Conservation (phyloP, 257 asterid species). For the Ballota nigra region DNA sequence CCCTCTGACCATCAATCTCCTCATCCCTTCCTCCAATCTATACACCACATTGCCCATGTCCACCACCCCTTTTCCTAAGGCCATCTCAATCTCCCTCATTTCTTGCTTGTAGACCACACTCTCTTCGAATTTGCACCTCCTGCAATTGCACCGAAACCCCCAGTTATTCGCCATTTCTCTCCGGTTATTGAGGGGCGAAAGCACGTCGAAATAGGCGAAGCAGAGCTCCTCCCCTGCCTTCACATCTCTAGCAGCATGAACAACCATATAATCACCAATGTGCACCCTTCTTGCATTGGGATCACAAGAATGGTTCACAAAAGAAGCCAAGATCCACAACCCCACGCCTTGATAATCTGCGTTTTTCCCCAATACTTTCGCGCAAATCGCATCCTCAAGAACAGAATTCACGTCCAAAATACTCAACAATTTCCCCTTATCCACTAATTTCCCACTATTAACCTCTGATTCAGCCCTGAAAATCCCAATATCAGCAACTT, state of each 20-base stretch:
- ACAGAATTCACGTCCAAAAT: constrained; percentile 70
- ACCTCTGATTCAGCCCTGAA: constrained; percentile 49
- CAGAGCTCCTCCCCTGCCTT: constrained; percentile 84
- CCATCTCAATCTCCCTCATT: constrained; percentile 54
- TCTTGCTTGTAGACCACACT: constrained; percentile 43
- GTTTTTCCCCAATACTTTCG: constrained; percentile 59
- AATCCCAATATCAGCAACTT: constrained; percentile 42
- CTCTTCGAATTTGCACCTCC: constrained; percentile 59
- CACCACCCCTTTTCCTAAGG: constrained; percentile 40
- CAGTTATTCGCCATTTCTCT: constrained; percentile 53
- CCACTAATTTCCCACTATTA: constrained; percentile 31
- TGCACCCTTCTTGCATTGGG: constrained; percentile 83
- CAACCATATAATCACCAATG: constrained; percentile 64
- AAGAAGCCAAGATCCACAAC: constrained; percentile 69
- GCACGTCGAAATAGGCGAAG: constrained; percentile 66
- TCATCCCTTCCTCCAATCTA: constrained; percentile 76
- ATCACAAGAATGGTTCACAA: constrained; percentile 77
- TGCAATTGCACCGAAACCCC: constrained; percentile 77
- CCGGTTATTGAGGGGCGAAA: constrained; percentile 39
- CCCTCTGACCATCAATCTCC: constrained; percentile 67
- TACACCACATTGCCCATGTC: constrained; percentile 69
- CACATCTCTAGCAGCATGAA: constrained; percentile 69
- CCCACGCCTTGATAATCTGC: constrained; percentile 72
- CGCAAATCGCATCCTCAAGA: constrained; percentile 62
- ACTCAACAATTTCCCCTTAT: constrained; percentile 40